Conservation (phyloP, 2,329 filamentous ascomycete species). For the Cordyceps javanica region DNA sequence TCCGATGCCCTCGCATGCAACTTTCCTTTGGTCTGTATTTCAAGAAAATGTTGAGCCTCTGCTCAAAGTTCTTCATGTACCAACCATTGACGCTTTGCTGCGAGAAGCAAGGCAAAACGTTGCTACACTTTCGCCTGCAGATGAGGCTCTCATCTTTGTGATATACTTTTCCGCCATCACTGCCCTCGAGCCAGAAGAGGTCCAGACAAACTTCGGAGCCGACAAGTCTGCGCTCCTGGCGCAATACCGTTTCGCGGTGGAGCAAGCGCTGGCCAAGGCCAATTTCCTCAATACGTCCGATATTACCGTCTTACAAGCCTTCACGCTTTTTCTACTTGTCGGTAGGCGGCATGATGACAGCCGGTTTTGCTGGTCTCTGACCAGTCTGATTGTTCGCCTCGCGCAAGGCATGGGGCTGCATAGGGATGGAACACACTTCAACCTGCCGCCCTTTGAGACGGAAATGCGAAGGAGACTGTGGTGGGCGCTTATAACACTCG, state of each 20-base stretch:
- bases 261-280: constrained; percentile 51
- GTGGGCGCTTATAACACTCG: constrained; percentile 54
- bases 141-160: constrained; percentile 59
- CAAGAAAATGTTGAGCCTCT: constrained; percentile 69
- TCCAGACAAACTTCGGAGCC: constrained; percentile 35
- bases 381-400: constrained; percentile 51
- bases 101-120: constrained; percentile 55
- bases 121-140: constrained; percentile 47
- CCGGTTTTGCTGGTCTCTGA: constrained; percentile 54
- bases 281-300: constrained; percentile 53
- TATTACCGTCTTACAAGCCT: constrained; percentile 51
- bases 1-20: constrained; percentile 58
- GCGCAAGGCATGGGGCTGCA: constrained; percentile 56
- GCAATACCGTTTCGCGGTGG: constrained; percentile 47
- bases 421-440: constrained; percentile 45
- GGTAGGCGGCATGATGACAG: constrained; percentile 42
- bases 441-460: constrained; percentile 50
- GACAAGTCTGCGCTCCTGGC: constrained; percentile 38
- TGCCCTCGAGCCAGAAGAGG: constrained; percentile 53
- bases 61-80: constrained; percentile 65
- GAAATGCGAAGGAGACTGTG: constrained; percentile 56
- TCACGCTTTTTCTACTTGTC: constrained; percentile 48
- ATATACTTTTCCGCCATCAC: constrained; percentile 54
- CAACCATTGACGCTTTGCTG: constrained; percentile 56
- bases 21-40: constrained; percentile 63